Conservation (phyloP, 1,139 yeast species). For the Taphrina confusa region DNA sequence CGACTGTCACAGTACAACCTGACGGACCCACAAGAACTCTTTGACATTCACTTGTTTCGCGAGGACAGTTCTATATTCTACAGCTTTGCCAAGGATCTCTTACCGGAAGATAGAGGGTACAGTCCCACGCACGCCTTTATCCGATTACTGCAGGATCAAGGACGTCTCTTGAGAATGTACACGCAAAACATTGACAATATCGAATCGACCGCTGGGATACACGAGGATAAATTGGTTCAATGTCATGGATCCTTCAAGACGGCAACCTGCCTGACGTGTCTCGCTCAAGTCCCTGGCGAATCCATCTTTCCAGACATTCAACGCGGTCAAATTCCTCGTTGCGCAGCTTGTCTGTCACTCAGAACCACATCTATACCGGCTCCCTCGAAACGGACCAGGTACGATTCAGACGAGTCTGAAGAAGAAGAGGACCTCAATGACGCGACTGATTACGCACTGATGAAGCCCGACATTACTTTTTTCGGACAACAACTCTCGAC, state of each 20-base stretch:
- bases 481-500: conserved; percentile 86
- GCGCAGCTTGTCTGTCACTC: conserved; percentile 28
- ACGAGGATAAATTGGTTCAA: conserved; percentile 71
- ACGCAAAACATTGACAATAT: conserved; percentile 94
- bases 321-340: conserved; percentile 44
- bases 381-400: conserved; percentile 41
- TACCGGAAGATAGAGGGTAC: conserved; percentile 59
- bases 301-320: conserved; percentile 64
- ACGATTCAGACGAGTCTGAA: conserved; percentile 30
- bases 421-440: conserved; percentile 22
- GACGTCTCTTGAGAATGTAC: conserved; percentile 79
- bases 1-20: conserved; percentile 69
- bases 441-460: conserved; percentile 56
- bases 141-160: conserved; percentile 69
- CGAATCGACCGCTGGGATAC: conserved; percentile 80
- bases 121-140: conserved; percentile 89
- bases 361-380: neutral
- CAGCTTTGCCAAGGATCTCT: conserved; percentile 80
- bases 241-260: conserved; percentile 96
- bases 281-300: conserved; percentile 66
- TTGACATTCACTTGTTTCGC: conserved; percentile 70
- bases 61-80: conserved; percentile 80
- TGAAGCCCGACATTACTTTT: conserved; percentile 94
- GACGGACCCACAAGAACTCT: conserved; percentile 92
- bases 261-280: conserved; percentile 85